Base-by-base conservation (phyloP, 1,284 basidiomycete genomes). In the Ustilago bromivora region DNA sequence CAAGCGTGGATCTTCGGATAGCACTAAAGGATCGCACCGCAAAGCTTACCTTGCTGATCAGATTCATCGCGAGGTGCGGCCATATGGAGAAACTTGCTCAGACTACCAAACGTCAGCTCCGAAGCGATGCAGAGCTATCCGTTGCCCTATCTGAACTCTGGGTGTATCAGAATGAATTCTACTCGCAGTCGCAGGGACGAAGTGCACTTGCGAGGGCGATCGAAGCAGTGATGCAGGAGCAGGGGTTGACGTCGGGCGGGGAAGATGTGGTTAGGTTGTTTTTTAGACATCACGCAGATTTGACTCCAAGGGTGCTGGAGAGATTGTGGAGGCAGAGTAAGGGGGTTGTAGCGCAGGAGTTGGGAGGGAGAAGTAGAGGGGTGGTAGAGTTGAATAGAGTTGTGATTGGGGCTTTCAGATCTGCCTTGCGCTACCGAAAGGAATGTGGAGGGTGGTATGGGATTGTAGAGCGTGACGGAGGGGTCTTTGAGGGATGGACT, bases 71-170 rank as follows among this genome's bases (percentile, higher is more conserved):
- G 6, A 35, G 41, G 2, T 83, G 79, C 52, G 81, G 82, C 4
- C 80, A 79, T 34, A 52, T 83, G 11, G 72, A 72, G 38, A 77
- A 96, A 92, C 91, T 98, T 84, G 92, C 95, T 2, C 92, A 94
- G 87, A 87, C 89, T 41, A 91, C 91, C 63, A 90, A 94, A 38
- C 91, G 95, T 77, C 89, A 89, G 41, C 88, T 99, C 46, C 92
- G 91, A 32, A 90, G 89, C n/a, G 92, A 98, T 84, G 94, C 94
- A 2, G 95, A 98, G 87, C 94, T 94, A 79, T 88, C 98, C 13
- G 92, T 92, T 71, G 92, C 94, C 1, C 92, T 91, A 4, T 90
- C 92, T 66, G 92, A 93, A 46, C 88, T 98, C 19, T 99, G 96
- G 96, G 84, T 91, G 34, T 89, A 90, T 78, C 91, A 95, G 84